Percentiles rank a stretch among this genome's conserved stretches.
phyloP scores from a whole-genome alignment of 139 green algal genomes.

The Diplosphaera chodatii region DNA sequence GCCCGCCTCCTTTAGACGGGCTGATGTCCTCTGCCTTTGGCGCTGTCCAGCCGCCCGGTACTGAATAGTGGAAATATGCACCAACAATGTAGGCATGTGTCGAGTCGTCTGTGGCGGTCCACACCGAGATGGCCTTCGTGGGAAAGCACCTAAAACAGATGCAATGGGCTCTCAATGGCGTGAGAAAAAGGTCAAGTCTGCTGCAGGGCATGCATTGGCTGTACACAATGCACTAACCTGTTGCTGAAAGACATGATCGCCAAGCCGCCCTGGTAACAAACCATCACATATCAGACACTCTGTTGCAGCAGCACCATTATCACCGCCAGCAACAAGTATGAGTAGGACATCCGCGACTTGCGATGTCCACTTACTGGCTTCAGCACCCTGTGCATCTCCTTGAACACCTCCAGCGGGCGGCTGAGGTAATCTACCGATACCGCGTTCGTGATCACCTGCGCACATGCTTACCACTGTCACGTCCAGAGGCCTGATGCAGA shows the following conservation, averaged over 20 bases:
- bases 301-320: no score
- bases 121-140: conserved; percentile 67
- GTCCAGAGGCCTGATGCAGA: no score
- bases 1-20: conserved; percentile 23
- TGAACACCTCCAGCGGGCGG: conserved; percentile 75
- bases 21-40: conserved; percentile 69
- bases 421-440: conserved; percentile 74
- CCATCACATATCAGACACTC: no score
- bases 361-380: no score
- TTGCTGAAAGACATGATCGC: conserved; percentile 82
- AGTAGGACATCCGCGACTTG: no score
- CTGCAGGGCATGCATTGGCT: no score
- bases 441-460: conserved; percentile 34
- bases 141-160: conserved; percentile 62
- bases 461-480: no score
- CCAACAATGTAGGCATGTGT: conserved; percentile 78
- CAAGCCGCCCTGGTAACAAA: conserved; percentile 74
- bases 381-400: conserved; percentile 79
- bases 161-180: neutral
- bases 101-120: conserved; percentile 45
- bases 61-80: conserved; percentile 87
- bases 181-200: no score
- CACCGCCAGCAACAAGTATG: no score
- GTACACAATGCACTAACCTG: conserved; percentile 44
- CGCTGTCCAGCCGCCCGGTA: conserved; percentile 54